Conservation (phyloP, 2,329 filamentous ascomycete species). For the Paraconiothyrium sp. region DNA sequence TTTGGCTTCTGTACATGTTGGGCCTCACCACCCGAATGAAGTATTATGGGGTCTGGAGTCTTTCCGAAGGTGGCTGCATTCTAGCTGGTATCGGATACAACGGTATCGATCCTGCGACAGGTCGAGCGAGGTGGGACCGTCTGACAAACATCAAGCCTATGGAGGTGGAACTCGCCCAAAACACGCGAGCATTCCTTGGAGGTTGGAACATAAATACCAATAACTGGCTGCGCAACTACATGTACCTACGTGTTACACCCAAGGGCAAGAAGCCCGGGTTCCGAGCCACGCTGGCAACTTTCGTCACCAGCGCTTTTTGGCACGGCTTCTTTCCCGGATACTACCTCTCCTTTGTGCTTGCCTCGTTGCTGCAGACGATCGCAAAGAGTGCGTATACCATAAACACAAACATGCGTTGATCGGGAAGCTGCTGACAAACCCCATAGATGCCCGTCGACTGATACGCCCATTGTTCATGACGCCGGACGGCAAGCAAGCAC, state of each 20-base stretch:
- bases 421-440: slow-evolving; percentile 14
- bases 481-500: slow-evolving; percentile 67
- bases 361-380: slow-evolving; percentile 88
- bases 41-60: slow-evolving; percentile 95
- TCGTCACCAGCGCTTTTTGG: slow-evolving; percentile 94
- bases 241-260: slow-evolving; percentile 94
- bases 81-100: slow-evolving; percentile 94
- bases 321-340: slow-evolving; percentile 98
- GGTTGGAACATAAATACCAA: slow-evolving; percentile 99
- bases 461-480: slow-evolving; percentile 93
- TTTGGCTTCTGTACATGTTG: slow-evolving; percentile 85
- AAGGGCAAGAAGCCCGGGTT: slow-evolving; percentile 97
- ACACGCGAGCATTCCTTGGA: slow-evolving; percentile 88
- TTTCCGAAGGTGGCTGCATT: slow-evolving; percentile 95
- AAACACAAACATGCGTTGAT: not conserved
- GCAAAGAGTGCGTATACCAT: slow-evolving; percentile 79
- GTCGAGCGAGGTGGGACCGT: slow-evolving; percentile 88
- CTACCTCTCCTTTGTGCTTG: slow-evolving; percentile 89
- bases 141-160: slow-evolving; percentile 88
- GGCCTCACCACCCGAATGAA: slow-evolving; percentile 85
- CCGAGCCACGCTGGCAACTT: slow-evolving; percentile 91
- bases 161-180: slow-evolving; percentile 89
- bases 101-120: slow-evolving; percentile 84
- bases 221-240: slow-evolving; percentile 93
- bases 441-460: slow-evolving; percentile 83